Evolutionary conservation across 148 eudicot species (phyloP), one percentile per base, ranked within the genome.

Genomic region (Vaccinium vitisidaea): DNA sequence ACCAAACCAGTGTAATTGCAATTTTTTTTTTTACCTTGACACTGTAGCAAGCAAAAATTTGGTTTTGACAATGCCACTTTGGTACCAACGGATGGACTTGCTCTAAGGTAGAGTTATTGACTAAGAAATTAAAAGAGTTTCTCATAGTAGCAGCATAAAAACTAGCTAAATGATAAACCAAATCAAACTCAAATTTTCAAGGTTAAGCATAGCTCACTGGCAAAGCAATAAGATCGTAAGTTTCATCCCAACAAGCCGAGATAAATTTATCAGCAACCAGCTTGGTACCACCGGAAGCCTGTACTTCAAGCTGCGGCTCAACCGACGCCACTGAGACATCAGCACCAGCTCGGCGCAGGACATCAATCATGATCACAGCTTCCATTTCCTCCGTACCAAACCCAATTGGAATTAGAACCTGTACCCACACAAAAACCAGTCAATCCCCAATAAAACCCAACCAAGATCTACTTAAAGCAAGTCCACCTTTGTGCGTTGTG

Each of bases 341-440:
- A 5, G 98, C 98, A 75, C 99, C 99, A 73, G 98, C 97, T 86
- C 91, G 88, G 39, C 98, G 94, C 84, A 96, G 87, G 67, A 93
- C 92, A 83, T 90, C 92, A 85, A 92, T 85, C 91, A 95, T 21
- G 81, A 95, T 90, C 86, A 94, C 96, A 30, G 97, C 97, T 85
- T 96, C 99, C 93, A 96, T 94, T 90, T 92, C 99, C 88, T 96
- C 99, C 18, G 98, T 93, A 53, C 99, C 98, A 87, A 91, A 92
- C 43, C 97, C 99, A 79, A 96, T 93, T 52, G 98, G 99, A 84
- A 96, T 89, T 84, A 96, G 88, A 76, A 96, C 97, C 99, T 96
- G 80, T 59, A 79, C 63, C 76, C 65, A 52, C 49, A 25, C 50
- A 49, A 30, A 63, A 59, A 63, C 5, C 52, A 67, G 14, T n/a